phyloP scores from a whole-genome alignment of 192 early-diverging fungal species.

The Coemansia nantahalensis region DNA sequence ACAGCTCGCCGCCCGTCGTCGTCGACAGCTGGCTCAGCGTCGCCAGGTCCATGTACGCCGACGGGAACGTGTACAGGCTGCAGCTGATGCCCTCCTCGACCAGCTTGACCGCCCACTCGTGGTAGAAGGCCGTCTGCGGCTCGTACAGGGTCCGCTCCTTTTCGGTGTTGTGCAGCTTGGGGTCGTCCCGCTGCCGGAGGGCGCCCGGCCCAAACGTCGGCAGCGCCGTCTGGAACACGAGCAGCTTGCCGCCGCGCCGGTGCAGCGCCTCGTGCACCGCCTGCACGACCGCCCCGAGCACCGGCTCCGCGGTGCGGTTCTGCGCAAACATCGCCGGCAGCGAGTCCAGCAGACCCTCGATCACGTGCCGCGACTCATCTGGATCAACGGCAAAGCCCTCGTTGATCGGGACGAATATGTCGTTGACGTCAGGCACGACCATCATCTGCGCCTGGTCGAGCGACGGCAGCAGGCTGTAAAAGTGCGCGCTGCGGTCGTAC shows the following conservation, averaged over 20 bases:
- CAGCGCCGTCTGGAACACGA: slow-evolving; percentile 85
- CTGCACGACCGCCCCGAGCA: slow-evolving; percentile 78
- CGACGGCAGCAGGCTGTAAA: slow-evolving; percentile 83
- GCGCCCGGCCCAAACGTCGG: slow-evolving; percentile 87
- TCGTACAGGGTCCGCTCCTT: slow-evolving; percentile 85
- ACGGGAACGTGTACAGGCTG: slow-evolving; percentile 90
- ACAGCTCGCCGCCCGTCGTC: slow-evolving; percentile 85
- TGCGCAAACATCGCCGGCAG: slow-evolving; percentile 81
- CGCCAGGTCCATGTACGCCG: slow-evolving; percentile 85
- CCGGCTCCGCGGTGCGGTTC: slow-evolving; percentile 71
- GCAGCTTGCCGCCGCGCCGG: slow-evolving; percentile 79
- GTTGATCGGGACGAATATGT: slow-evolving; percentile 92
- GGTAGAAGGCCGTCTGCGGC: slow-evolving; percentile 87
- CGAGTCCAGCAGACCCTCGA: slow-evolving; percentile 77
- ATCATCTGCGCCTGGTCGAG: slow-evolving; percentile 93
- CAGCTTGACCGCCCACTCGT: slow-evolving; percentile 76
- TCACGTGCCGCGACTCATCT: slow-evolving; percentile 69
- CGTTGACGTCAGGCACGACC: slow-evolving; percentile 86
- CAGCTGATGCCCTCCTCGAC: slow-evolving; percentile 79
- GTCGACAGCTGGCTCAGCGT: slow-evolving; percentile 72
- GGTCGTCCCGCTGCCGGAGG: slow-evolving; percentile 84
- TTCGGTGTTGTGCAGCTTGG: slow-evolving; percentile 86
- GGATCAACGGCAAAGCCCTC: slow-evolving; percentile 92
- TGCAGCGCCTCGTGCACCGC: slow-evolving; percentile 73
- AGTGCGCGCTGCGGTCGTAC: slow-evolving; percentile 87